These are phyloP conservation scores for Mycena vulgaris DNA, from an alignment of 768 basidiomycete species.

Conservation along the genomic window DNA sequence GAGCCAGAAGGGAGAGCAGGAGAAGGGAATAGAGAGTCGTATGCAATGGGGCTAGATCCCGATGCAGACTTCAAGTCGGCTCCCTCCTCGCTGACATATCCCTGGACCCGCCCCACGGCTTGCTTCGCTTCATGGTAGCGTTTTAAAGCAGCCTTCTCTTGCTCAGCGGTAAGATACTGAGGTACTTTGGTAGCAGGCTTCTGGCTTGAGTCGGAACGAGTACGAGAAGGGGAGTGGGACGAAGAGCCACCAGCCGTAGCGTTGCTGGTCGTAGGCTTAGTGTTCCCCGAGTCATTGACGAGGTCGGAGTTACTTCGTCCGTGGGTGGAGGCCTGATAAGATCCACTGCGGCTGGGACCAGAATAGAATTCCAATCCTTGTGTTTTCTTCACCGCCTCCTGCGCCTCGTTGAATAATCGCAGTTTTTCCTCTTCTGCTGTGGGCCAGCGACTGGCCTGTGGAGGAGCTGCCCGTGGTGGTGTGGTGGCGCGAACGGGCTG, in stretches of 20 bases:
- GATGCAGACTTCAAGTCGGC: conserved; percentile 40
- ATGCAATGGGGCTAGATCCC: conserved; percentile 65
- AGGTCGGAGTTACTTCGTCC: conserved; percentile 43
- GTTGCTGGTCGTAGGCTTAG: conserved; percentile 39
- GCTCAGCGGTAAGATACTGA: conserved; percentile 74
- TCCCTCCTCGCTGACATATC: conserved; percentile 44
- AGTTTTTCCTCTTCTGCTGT: conserved; percentile 86
- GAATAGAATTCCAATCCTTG: conserved; percentile 59
- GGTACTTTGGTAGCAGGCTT: conserved; percentile 51
- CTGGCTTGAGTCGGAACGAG: conserved; percentile 15
- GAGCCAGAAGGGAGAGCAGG: conserved; percentile 48
- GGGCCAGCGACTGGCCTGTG: conserved; percentile 61
- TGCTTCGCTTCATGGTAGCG: conserved; percentile 80
- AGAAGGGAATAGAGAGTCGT: conserved; percentile 74
- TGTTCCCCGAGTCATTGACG: conserved; percentile 41
- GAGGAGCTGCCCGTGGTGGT: conserved; percentile 35
- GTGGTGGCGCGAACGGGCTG: conserved; percentile 35
- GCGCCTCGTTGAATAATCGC: conserved; percentile 77
- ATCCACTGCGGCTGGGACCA: conserved; percentile 37
- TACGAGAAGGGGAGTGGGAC: conserved; percentile 8
- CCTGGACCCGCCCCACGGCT: conserved; percentile 77
- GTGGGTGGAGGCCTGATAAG: conserved; percentile 42
- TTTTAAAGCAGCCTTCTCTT: conserved; percentile 81
- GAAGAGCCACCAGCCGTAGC: conserved; percentile 36
- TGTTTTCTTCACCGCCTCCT: conserved; percentile 72